Conservation (phyloP, 139 green algal genomes). For the Chlorella sp. region DNA sequence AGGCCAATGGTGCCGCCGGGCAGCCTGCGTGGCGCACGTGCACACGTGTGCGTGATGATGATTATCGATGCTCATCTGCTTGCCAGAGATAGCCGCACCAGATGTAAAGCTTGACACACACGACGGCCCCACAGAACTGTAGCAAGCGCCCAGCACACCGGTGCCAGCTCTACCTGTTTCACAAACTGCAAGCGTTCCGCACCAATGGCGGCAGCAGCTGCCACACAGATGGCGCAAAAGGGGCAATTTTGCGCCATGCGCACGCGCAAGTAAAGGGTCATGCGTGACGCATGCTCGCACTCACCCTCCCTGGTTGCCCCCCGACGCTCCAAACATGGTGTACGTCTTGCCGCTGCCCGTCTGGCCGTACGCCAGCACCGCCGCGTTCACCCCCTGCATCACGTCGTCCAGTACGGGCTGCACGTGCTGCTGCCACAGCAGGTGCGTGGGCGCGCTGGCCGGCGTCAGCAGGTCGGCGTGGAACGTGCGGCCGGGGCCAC, state of each 20-base stretch:
- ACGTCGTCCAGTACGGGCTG: slow-evolving; percentile 17
- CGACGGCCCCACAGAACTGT: too few species aligned
- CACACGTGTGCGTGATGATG: too few species aligned
- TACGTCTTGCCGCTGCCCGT: slow-evolving; percentile 50
- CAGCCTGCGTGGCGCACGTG: too few species aligned
- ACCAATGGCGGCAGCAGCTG: background rate
- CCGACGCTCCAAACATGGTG: slow-evolving; percentile 31
- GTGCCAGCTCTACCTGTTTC: background rate
- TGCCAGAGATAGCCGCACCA: too few species aligned
- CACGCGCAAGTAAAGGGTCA: background rate
- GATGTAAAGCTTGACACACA: too few species aligned
- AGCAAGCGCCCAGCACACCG: background rate
- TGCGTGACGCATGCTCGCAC: background rate
- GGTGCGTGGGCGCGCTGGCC: slow-evolving; percentile 3
- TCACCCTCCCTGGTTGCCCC: background rate
- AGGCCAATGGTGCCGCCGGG: slow-evolving; percentile 13
- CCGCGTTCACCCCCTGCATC: slow-evolving; percentile 26
- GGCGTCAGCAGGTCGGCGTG: slow-evolving; percentile 15
- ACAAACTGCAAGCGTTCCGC: background rate
- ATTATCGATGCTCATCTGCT: too few species aligned
- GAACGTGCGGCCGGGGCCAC: slow-evolving; percentile 10
- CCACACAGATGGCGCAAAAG: background rate
- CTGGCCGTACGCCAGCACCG: slow-evolving; percentile 59
- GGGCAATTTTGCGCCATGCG: background rate
- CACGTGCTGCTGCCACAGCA: slow-evolving; percentile 23